Evolutionary conservation across 345 rosid genomes (phyloP), one percentile per base, ranked within the genome.

Genomic region (Syzygium jambos): DNA sequence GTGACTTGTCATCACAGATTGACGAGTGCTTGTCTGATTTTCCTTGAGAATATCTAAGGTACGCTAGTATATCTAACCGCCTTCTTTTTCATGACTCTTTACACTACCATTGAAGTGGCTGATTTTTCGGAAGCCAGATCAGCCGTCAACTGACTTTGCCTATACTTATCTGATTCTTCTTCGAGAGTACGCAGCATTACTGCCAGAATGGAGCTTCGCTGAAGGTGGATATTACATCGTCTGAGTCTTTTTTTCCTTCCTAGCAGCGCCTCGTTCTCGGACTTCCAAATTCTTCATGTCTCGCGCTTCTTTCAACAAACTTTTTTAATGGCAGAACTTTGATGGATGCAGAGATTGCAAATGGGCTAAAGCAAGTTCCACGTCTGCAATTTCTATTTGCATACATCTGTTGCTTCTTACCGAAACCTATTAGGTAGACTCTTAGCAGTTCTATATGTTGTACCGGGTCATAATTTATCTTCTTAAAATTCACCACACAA

Each of bases 1-100:
- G 2, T 59, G 16, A 59, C 65, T 59, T 59, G 65, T 59, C 6
- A 61, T 61, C 17, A 61, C 34, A 61, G 68, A 6, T 61, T 14
- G 17, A 29, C 30, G 12, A 12, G 68, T n/a, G 68, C 68, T 7
- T 55, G 4, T 61, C 19, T 61, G 30, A 59, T 59, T n/a, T 61
- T 61, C 73, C 16, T 61, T 13, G 2, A 12, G 29, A 27, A 0
- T 61, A 13, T 61, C 73, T 0, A 13, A n/a, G 34, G 73, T 61
- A 61, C 73, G 27, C 34, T n/a, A 0, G 2, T 61, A 27, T 8
- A n/a, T 27, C 1, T 5, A 7, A n/a, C 5, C 8, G 2, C 1
- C 2, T 0, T 61, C 46, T 43, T 43, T 43, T 43, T 43, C 46
- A 6, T n/a, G n/a, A 61, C 34, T 27, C n/a, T n/a, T n/a, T n/a